Conservation (phyloP, 78 protist genomes). For the Bodo saltans region DNA sequence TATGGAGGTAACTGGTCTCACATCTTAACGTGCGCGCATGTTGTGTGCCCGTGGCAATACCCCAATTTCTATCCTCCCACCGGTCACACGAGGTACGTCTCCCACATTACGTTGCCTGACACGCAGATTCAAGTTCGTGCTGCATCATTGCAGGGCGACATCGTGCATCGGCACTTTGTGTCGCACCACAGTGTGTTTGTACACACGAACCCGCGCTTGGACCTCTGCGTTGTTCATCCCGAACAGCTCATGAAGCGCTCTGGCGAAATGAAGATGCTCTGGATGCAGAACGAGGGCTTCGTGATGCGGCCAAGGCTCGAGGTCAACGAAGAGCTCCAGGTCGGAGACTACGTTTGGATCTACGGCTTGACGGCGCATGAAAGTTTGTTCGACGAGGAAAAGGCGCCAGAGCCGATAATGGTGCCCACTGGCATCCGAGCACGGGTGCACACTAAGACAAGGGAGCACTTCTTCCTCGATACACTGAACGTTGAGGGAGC, state of each 20-base stretch:
- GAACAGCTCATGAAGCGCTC: neutral
- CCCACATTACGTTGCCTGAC: neutral
- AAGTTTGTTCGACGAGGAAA: neutral
- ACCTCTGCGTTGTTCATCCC: neutral
- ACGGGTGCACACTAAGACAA: neutral
- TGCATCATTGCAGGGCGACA: neutral
- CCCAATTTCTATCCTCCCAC: neutral
- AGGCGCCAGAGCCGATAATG: neutral
- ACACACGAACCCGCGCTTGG: neutral
- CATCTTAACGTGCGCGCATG: neutral
- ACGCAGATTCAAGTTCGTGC: neutral
- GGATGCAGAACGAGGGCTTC: neutral
- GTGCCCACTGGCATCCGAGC: neutral
- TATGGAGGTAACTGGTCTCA: neutral
- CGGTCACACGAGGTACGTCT: neutral
- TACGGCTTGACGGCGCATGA: neutral
- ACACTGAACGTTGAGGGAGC: neutral
- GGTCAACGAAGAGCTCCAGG: neutral
- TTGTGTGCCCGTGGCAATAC: neutral
- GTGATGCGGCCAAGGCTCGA: neutral
- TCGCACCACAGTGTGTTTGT: neutral
- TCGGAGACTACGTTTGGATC: neutral
- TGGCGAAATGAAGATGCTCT: neutral
- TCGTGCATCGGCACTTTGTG: neutral
- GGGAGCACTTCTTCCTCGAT: neutral